A percentile compares a stretch with the other conserved stretches of the same genome.
Evolutionary conservation across 1,284 basidiomycete species (phyloP).

Genomic region (Pholiota adiposa): DNA sequence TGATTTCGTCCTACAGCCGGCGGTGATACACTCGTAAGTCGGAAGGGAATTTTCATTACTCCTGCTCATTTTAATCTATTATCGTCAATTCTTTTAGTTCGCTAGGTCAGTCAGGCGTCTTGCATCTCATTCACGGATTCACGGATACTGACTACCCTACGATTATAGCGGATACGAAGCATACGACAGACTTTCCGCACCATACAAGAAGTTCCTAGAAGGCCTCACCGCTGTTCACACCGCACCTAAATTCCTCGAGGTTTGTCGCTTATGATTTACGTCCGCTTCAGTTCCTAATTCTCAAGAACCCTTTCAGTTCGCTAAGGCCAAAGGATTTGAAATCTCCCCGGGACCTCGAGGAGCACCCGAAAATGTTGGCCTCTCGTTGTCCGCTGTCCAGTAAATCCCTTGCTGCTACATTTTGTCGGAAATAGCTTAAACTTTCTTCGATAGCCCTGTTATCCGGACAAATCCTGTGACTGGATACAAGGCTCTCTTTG

Average conservation of each 20-base stretch:
- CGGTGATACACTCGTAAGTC: conserved; percentile 52
- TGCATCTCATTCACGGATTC: neutral
- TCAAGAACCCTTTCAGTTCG: conserved; percentile 26
- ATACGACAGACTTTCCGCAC: conserved; percentile 65
- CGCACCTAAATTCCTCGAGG: conserved; percentile 55
- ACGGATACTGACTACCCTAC: neutral
- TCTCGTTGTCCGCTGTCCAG: conserved; percentile 60
- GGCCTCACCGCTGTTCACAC: conserved; percentile 63
- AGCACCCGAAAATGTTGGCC: conserved; percentile 63
- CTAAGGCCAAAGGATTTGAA: conserved; percentile 29
- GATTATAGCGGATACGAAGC: conserved; percentile 61
- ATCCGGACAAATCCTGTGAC: conserved; percentile 64
- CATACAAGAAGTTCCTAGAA: conserved; percentile 60
- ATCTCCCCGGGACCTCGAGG: conserved; percentile 50
- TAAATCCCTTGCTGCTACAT: conserved; percentile 27
- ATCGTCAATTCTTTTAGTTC: conserved; percentile 30
- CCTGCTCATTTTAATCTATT: too few species aligned
- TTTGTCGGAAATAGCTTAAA: neutral
- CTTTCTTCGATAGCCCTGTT: conserved; percentile 37
- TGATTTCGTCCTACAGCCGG: conserved; percentile 34
- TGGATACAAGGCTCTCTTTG: conserved; percentile 68
- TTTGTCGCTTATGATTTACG: conserved; percentile 16
- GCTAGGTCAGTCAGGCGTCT: conserved; percentile 34
- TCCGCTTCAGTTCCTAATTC: neutral
- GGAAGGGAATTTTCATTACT: too few species aligned